These are phyloP conservation scores for Leucocoprinus leucothites DNA, from an alignment of 768 basidiomycete species.

Conservation along the genomic window DNA sequence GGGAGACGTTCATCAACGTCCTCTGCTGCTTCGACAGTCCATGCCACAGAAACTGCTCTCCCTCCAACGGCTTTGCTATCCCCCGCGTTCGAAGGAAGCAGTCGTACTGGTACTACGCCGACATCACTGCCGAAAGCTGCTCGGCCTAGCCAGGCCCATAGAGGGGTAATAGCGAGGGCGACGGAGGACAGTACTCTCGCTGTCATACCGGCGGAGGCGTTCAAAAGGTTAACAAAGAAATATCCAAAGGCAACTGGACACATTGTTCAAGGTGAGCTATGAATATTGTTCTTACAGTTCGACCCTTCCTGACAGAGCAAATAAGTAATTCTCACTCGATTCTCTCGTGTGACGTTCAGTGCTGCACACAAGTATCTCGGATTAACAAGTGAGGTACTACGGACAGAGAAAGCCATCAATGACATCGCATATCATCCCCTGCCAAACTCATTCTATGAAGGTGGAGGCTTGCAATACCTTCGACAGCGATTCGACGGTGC, in stretches of 20 bases:
- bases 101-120: conserved; percentile 21
- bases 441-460: conserved; percentile 87
- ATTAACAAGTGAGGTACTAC: conserved; percentile 89
- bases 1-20: conserved; percentile 56
- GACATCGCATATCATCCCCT: conserved; percentile 95
- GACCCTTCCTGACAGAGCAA: conserved; percentile 14
- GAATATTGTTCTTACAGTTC: neutral
- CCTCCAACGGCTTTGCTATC: conserved; percentile 18
- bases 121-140: conserved; percentile 15
- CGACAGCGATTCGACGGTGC: conserved; percentile 84
- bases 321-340: conserved; percentile 88
- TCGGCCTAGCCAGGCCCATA: conserved; percentile 41
- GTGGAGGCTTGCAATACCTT: conserved; percentile 84
- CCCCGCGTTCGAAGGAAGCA: neutral
- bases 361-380: conserved; percentile 97
- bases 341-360: conserved; percentile 95
- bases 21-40: conserved; percentile 69
- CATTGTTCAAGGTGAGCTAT: conserved; percentile 78
- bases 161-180: conserved; percentile 87
- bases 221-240: conserved; percentile 89
- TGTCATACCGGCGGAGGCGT: conserved; percentile 98
- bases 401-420: conserved; percentile 97
- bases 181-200: conserved; percentile 93
- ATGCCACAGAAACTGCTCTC: conserved; percentile 32
- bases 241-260: conserved; percentile 97